phyloP scores from a whole-genome alignment of 192 early-diverging fungal genomes.

The Thamnidium elegans region DNA sequence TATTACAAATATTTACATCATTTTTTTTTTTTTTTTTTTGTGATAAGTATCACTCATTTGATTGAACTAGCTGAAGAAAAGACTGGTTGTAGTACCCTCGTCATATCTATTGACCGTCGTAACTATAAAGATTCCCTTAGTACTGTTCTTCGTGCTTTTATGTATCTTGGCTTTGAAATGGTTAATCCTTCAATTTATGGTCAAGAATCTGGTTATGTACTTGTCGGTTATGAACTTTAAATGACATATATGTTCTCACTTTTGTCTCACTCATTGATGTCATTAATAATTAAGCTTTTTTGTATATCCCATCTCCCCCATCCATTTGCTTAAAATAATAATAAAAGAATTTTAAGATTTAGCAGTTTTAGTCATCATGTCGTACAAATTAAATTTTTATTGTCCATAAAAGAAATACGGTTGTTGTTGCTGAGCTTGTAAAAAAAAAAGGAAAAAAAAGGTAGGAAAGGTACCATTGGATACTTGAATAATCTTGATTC shows the following conservation, averaged over 20 bases:
- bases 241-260: background rate
- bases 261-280: too few species aligned
- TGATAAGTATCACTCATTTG: slow-evolving; percentile 30
- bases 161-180: slow-evolving; percentile 65
- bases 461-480: too few species aligned
- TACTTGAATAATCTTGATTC: too few species aligned
- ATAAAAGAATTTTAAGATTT: too few species aligned
- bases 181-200: slow-evolving; percentile 55
- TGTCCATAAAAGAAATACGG: too few species aligned
- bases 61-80: slow-evolving; percentile 39
- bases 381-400: too few species aligned
- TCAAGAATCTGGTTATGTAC: slow-evolving; percentile 48
- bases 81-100: slow-evolving; percentile 30
- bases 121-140: slow-evolving; percentile 3
- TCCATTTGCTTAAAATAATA: too few species aligned
- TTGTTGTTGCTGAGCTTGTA: too few species aligned
- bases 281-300: too few species aligned
- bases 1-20: background rate
- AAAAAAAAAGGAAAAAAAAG: too few species aligned
- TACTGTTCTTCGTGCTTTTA: slow-evolving; percentile 53
- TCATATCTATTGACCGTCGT: slow-evolving; percentile 30
- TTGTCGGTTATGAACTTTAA: slow-evolving; percentile 62
- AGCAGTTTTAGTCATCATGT: too few species aligned
- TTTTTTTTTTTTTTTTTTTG: slow-evolving; percentile 3
- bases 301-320: too few species aligned